Percentiles rank a stretch among this genome's conserved stretches.
Evolutionary conservation across 352 stramenopile genomes (phyloP).

Genomic region (Pythium aquatile): DNA sequence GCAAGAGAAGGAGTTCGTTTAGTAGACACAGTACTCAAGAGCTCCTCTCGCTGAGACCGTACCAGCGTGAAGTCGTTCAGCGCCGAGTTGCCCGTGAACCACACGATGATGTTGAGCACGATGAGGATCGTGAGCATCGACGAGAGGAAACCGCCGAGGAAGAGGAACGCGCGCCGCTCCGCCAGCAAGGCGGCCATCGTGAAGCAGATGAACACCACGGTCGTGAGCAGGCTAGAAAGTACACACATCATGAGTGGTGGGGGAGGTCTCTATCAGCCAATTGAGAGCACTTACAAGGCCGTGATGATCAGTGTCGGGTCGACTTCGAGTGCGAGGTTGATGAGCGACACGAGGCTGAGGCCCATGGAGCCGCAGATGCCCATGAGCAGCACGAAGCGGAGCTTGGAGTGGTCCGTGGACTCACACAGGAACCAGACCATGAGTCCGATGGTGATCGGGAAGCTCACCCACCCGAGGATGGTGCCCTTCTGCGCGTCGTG

Average conservation of each 20-base stretch:
- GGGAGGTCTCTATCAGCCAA: background rate
- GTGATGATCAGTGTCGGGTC: conserved; percentile 75
- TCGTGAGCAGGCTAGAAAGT: conserved; percentile 46
- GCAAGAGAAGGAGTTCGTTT: no score
- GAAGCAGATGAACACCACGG: conserved; percentile 82
- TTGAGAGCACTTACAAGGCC: conserved; percentile 44
- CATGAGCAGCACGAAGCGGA: conserved; percentile 61
- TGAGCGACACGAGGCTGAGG: conserved; percentile 57
- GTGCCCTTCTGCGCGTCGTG: conserved; percentile 31
- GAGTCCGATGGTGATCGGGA: conserved; percentile 38
- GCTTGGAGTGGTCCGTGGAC: conserved; percentile 42
- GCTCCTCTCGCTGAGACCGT: no score
- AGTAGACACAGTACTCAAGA: no score
- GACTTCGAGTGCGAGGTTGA: conserved; percentile 59
- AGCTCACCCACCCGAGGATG: conserved; percentile 34
- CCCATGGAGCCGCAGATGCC: conserved; percentile 58
- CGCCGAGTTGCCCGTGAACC: no score
- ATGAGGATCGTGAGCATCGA: conserved; percentile 54
- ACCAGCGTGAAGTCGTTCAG: conserved; percentile 33
- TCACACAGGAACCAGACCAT: conserved; percentile 60
- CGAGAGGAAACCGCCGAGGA: conserved; percentile 68
- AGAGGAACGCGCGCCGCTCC: conserved; percentile 68
- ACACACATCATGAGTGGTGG: background rate
- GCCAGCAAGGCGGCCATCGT: conserved; percentile 64
- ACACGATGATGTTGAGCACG: conserved; percentile 34